Conservation (phyloP, 2,329 filamentous ascomycete species). For the Trichoderma aggressivum region DNA sequence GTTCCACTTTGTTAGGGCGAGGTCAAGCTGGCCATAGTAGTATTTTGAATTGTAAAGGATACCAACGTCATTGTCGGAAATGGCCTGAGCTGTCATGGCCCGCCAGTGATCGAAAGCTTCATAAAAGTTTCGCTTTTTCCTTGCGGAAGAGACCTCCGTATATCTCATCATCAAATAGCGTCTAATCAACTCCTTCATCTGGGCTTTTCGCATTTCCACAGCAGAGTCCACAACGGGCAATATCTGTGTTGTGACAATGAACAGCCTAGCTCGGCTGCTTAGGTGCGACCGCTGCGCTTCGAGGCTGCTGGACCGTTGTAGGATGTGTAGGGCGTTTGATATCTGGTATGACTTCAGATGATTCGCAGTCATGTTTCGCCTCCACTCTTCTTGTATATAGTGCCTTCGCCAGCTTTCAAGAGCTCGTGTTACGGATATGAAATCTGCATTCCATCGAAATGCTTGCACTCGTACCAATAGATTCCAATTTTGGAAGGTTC, state of each 20-base stretch:
- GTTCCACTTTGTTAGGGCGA: conserved; percentile 12
- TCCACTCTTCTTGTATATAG: conserved; percentile 23
- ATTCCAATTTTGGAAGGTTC: conserved; percentile 33
- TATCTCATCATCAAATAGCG: conserved; percentile 36
- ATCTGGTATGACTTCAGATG: conserved; percentile 18
- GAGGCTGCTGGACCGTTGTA: conserved; percentile 20
- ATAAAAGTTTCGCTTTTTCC: conserved; percentile 34
- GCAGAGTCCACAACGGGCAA: conserved; percentile 28
- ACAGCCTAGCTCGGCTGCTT: conserved; percentile 30
- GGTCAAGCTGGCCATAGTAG: conserved; percentile 17
- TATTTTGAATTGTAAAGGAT: conserved; percentile 20
- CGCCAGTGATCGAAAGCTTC: conserved; percentile 32
- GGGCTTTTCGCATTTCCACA: conserved; percentile 27
- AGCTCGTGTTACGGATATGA: conserved; percentile 26
- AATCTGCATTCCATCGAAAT: conserved; percentile 35
- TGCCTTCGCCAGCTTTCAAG: conserved; percentile 32
- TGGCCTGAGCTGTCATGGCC: conserved; percentile 18
- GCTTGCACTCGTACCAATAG: conserved; percentile 33
- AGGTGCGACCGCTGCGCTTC: conserved; percentile 23
- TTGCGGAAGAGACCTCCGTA: conserved; percentile 33
- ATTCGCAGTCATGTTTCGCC: conserved; percentile 19
- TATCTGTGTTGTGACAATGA: conserved; percentile 30
- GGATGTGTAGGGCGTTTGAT: conserved; percentile 19
- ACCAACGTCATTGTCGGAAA: conserved; percentile 21
- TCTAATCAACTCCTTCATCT: conserved; percentile 30